Evolutionary conservation across 345 rosid species (phyloP).

Genomic region (Bruguiera sexangula): DNA sequence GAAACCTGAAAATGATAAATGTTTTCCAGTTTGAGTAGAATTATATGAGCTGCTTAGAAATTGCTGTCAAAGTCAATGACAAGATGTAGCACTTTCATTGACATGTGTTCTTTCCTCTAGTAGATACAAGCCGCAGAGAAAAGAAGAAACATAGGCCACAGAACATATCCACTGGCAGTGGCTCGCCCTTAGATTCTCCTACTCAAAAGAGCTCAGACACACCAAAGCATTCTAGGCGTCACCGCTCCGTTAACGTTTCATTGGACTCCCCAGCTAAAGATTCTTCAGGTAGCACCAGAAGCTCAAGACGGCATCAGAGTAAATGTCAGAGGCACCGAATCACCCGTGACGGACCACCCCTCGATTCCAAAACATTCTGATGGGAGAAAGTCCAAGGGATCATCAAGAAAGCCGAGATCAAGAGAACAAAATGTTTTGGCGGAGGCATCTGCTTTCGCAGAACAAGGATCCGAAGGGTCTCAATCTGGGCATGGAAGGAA

Average conservation of each 20-base stretch:
- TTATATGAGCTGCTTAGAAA: no score
- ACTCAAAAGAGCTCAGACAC: constrained; percentile 20
- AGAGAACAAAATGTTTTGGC: constrained; percentile 15
- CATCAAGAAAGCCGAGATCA: constrained; percentile 12
- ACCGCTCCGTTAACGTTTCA: constrained; percentile 21
- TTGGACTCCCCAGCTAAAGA: constrained; percentile 30
- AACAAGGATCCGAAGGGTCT: constrained; percentile 8
- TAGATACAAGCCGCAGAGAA: constrained; percentile 23
- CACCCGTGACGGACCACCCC: constrained; percentile 16
- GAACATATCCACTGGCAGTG: constrained; percentile 15
- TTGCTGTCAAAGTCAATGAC: background rate
- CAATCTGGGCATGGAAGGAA: constrained; percentile 6
- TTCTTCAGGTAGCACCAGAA: background rate
- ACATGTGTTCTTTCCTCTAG: background rate
- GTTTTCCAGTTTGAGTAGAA: background rate
- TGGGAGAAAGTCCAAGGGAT: constrained; percentile 17
- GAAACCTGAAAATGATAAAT: no score
- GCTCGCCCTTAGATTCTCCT: constrained; percentile 25
- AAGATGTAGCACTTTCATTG: background rate
- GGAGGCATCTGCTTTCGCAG: constrained; percentile 11
- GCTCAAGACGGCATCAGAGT: constrained; percentile 14
- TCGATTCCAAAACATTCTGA: constrained; percentile 26
- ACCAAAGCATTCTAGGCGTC: constrained; percentile 37
- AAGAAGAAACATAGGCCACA: constrained; percentile 38
- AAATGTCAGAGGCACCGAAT: constrained; percentile 12